These are phyloP conservation scores for Fraxinus albicans DNA, from an alignment of 305 asterid genomes.

Conservation along the genomic window DNA sequence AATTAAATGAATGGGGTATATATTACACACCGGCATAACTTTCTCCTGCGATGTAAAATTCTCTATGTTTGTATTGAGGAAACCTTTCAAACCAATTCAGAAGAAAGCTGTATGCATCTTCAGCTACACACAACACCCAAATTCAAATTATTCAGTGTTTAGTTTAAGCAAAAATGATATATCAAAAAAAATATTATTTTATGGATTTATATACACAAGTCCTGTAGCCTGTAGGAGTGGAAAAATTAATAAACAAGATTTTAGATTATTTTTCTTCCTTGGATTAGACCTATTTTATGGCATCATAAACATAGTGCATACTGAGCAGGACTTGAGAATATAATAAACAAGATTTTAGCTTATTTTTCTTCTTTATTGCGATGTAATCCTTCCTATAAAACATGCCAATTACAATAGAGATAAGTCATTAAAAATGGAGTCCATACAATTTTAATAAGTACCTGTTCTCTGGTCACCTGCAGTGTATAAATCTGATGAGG, in stretches of 20 bases:
- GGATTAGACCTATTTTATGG: background rate
- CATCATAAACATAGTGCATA: background rate
- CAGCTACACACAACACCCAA: conserved; percentile 52
- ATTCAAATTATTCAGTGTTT: conserved; percentile 19
- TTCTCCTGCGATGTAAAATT: conserved; percentile 86
- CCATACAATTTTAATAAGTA: conserved; percentile 21
- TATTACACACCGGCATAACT: conserved; percentile 71
- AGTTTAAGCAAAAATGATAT: conserved; percentile 20
- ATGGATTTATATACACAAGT: conserved; percentile 7
- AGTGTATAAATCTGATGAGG: conserved; percentile 70
- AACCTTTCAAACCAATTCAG: conserved; percentile 86
- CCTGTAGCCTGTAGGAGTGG: background rate
- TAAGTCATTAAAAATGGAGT: background rate
- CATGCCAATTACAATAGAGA: background rate
- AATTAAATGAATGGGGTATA: background rate
- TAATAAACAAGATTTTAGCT: background rate
- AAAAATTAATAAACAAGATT: background rate
- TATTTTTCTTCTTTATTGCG: background rate
- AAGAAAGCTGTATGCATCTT: conserved; percentile 72
- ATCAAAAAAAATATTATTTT: background rate
- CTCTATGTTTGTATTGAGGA: conserved; percentile 87
- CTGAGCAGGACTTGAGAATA: background rate
- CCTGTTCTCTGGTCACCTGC: conserved; percentile 83
- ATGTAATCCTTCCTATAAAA: background rate
- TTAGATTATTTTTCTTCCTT: background rate